phyloP scores from a whole-genome alignment of 495 filamentous ascomycete genomes.

The Parachaetomium inaequale region DNA sequence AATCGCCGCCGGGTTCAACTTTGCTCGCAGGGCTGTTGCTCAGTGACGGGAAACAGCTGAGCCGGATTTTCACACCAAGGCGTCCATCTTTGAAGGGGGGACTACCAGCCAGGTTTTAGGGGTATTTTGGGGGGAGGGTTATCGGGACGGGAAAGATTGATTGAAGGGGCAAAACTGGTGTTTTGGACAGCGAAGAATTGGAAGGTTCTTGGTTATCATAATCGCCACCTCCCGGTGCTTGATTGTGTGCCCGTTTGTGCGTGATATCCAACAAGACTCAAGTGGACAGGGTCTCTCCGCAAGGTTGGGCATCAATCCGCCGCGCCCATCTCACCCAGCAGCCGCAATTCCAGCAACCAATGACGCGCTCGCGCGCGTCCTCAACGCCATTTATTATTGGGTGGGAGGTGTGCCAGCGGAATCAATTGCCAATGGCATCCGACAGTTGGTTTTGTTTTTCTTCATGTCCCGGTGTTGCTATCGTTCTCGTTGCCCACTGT shows the following conservation, averaged over 20 bases:
- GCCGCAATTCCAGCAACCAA: background rate
- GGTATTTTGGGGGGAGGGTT: background rate
- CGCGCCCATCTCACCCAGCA: background rate
- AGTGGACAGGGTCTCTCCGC: too few relatives aligned
- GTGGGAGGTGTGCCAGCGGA: background rate
- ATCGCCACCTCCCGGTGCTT: background rate
- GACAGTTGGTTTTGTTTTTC: background rate
- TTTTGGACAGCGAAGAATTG: slow-evolving; percentile 6
- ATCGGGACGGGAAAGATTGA: background rate
- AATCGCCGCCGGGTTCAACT: background rate
- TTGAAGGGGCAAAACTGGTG: slow-evolving; percentile 4
- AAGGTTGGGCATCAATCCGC: background rate
- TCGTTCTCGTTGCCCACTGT: background rate
- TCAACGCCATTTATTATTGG: background rate
- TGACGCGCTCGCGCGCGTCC: background rate
- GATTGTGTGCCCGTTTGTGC: background rate
- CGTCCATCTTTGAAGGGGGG: background rate
- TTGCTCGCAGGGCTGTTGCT: background rate
- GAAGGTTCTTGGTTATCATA: background rate
- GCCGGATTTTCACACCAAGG: background rate
- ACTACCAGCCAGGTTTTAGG: background rate
- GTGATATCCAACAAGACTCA: background rate
- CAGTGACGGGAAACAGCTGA: background rate
- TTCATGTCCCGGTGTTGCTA: background rate
- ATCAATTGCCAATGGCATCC: background rate